These are phyloP conservation scores for Crataegus laevigata DNA, from an alignment of 306 rosid species.

Conservation along the genomic window DNA sequence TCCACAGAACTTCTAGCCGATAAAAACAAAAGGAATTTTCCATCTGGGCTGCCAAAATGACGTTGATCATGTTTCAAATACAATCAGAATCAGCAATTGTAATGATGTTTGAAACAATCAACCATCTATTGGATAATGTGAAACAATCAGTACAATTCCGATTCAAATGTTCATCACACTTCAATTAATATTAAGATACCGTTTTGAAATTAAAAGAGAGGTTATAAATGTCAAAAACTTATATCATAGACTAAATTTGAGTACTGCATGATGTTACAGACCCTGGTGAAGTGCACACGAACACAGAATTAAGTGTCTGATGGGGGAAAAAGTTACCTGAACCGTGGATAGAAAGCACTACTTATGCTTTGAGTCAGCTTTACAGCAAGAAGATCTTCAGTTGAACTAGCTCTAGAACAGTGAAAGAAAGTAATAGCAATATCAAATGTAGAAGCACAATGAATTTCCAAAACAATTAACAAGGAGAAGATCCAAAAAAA, in stretches of 20 bases:
- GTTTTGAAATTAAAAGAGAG: background rate
- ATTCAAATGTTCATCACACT: background rate
- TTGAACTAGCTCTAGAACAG: conserved; percentile 39
- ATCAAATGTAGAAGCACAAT: background rate
- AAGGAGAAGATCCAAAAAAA: background rate
- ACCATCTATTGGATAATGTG: background rate
- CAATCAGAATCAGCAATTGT: background rate
- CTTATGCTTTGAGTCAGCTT: conserved; percentile 63
- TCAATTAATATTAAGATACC: background rate
- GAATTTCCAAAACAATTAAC: background rate
- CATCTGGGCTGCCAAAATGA: conserved; percentile 61
- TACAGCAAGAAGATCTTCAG: conserved; percentile 26
- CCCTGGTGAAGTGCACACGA: background rate
- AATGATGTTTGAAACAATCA: background rate
- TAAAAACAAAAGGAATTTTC: conserved; percentile 63
- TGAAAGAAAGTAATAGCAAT: background rate
- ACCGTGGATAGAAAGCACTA: conserved; percentile 71
- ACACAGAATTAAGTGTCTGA: background rate
- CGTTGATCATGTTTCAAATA: conserved; percentile 8
- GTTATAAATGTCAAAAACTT: background rate
- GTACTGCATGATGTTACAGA: background rate
- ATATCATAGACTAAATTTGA: background rate
- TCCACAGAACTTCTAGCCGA: conserved; percentile 70
- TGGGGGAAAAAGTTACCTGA: conserved; percentile 48
- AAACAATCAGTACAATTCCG: background rate